These are phyloP conservation scores for Ambrosiella cleistominuta DNA, from an alignment of 2,329 filamentous ascomycete genomes.

Conservation along the genomic window DNA sequence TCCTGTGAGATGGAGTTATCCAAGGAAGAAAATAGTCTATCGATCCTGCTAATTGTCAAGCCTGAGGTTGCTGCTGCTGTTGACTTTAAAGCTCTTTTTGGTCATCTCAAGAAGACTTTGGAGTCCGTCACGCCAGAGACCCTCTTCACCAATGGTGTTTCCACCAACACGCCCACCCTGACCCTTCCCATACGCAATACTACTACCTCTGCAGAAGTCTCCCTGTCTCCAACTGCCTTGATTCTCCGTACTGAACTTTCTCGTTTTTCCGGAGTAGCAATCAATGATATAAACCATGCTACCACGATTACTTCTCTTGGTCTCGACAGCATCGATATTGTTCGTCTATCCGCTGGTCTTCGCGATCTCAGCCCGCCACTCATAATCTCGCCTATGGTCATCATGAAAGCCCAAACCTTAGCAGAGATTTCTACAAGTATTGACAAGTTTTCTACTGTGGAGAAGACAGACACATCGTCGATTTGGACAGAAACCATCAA, in stretches of 20 bases:
- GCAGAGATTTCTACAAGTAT: slow-evolving; percentile 29
- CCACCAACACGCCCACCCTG: too few relatives aligned
- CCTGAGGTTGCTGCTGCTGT: background rate
- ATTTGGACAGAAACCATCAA: background rate
- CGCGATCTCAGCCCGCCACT: slow-evolving; percentile 33
- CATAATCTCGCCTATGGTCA: slow-evolving; percentile 49
- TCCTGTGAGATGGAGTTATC: slow-evolving; percentile 47
- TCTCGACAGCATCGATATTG: slow-evolving; percentile 80
- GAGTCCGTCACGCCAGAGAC: background rate
- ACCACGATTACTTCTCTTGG: slow-evolving; percentile 66
- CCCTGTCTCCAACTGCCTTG: background rate
- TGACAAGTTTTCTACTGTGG: background rate
- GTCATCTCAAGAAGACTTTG: background rate
- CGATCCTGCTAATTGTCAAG: background rate
- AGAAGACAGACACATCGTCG: background rate
- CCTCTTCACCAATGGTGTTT: background rate
- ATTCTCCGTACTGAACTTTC: background rate
- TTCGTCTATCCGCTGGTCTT: slow-evolving; percentile 62
- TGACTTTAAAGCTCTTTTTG: background rate
- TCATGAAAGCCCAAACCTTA: slow-evolving; percentile 58
- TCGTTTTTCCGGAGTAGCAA: slow-evolving; percentile 36
- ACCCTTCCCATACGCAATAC: too few relatives aligned
- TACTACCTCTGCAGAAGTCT: background rate
- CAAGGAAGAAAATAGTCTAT: background rate
- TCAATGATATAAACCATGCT: slow-evolving; percentile 33